A percentile compares a stretch with the other conserved stretches of the same genome.
Evolutionary conservation across 345 rosid genomes (phyloP).

Genomic region (Salix udensis): DNA sequence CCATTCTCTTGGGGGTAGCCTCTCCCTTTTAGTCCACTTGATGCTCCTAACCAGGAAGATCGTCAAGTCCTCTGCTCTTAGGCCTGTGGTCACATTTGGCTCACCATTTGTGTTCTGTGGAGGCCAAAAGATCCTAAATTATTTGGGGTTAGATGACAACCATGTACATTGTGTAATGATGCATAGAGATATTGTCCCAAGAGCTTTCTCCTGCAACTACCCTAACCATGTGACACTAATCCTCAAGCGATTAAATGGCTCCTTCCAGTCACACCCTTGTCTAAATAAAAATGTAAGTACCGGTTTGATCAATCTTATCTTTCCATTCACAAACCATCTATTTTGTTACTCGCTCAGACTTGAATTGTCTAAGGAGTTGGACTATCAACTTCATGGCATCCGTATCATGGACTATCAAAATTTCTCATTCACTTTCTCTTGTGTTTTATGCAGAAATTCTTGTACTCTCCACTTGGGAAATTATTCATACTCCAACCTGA

Average conservation of each 20-base stretch:
- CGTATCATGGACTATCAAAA: background rate
- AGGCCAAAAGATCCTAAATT: conserved; percentile 58
- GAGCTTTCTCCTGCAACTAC: conserved; percentile 94
- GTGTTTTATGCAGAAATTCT: conserved; percentile 47
- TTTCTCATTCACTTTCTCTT: background rate
- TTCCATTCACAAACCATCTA: background rate
- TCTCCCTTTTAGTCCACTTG: conserved; percentile 65
- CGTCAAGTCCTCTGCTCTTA: conserved; percentile 50
- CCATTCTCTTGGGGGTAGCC: conserved; percentile 94
- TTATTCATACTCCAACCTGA: conserved; percentile 78
- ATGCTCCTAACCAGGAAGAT: conserved; percentile 62
- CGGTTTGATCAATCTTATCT: background rate
- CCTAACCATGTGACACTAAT: conserved; percentile 72
- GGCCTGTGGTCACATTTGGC: conserved; percentile 76
- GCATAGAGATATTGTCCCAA: conserved; percentile 94
- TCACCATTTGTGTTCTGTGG: conserved; percentile 88
- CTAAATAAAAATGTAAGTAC: conserved; percentile 60
- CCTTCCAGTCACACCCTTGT: conserved; percentile 65
- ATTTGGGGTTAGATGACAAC: conserved; percentile 71
- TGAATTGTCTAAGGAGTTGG: background rate
- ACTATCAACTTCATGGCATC: background rate
- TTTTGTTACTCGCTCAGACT: background rate
- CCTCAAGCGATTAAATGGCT: conserved; percentile 63
- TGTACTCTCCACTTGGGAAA: conserved; percentile 81
- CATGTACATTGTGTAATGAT: conserved; percentile 66